phyloP scores from a whole-genome alignment of 1,284 basidiomycete species.

The Tausonia pullulans region DNA sequence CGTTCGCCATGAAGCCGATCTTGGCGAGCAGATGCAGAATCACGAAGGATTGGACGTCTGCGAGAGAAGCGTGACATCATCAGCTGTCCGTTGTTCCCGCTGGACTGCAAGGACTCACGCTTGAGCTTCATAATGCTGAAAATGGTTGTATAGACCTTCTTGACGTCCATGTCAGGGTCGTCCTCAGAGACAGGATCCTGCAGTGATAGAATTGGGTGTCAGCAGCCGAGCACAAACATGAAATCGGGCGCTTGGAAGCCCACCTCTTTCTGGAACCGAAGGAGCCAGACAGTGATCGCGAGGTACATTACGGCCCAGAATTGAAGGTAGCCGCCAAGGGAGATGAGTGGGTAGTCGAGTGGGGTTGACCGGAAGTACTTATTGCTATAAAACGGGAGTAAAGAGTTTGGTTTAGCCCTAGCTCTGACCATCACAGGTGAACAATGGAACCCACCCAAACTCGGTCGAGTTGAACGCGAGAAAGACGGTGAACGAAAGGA shows the following conservation, averaged over 20 bases:
- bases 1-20: slow-evolving; percentile 91
- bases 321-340: slow-evolving; percentile 68
- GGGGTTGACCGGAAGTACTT: slow-evolving; percentile 54
- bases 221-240: not conserved
- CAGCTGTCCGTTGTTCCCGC: not conserved
- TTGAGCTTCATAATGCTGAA: slow-evolving; percentile 85
- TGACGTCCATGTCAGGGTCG: slow-evolving; percentile 80
- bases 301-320: slow-evolving; percentile 79
- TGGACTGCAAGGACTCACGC: slow-evolving; percentile 45
- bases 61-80: not conserved
- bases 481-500: slow-evolving; percentile 94
- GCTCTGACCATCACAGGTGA: no score
- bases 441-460: slow-evolving; percentile 54
- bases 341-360: slow-evolving; percentile 66
- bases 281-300: slow-evolving; percentile 72
- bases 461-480: slow-evolving; percentile 90
- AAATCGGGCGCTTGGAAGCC: slow-evolving; percentile 20
- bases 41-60: slow-evolving; percentile 85
- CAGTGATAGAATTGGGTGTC: not conserved
- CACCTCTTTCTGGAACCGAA: slow-evolving; percentile 81
- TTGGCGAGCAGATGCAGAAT: slow-evolving; percentile 84
- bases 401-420: not conserved
- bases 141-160: slow-evolving; percentile 84
- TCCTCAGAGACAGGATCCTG: slow-evolving; percentile 60
- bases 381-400: slow-evolving; percentile 32